These are phyloP conservation scores for Solanum arcanum DNA, from an alignment of 257 asterid species.

Conservation along the genomic window DNA sequence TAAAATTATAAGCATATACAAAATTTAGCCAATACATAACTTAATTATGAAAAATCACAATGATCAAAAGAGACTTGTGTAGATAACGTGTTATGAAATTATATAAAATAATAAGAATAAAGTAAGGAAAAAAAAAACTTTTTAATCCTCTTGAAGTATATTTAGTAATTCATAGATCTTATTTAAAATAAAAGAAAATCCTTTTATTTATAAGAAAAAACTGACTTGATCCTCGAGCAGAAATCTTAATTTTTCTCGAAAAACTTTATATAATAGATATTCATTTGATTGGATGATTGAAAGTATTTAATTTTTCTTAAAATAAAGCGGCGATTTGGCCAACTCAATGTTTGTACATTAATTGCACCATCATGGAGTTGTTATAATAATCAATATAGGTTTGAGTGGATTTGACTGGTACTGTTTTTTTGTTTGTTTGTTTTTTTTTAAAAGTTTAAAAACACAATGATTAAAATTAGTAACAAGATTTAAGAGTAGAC, in stretches of 20 bases:
- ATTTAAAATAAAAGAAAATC: too few species aligned
- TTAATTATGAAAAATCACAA: too few species aligned
- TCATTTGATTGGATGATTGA: not conserved
- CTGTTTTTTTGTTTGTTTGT: not conserved
- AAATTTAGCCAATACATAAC: too few species aligned
- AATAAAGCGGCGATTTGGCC: not conserved
- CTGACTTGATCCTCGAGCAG: not conserved
- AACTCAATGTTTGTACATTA: not conserved
- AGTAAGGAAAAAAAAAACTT: too few species aligned
- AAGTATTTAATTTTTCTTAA: not conserved
- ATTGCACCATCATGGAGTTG: not conserved
- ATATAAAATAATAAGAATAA: too few species aligned
- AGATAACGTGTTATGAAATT: too few species aligned
- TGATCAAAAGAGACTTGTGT: too few species aligned
- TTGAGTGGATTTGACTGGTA: not conserved
- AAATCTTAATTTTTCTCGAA: too few species aligned
- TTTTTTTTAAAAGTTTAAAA: not conserved
- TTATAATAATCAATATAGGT: not conserved
- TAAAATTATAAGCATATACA: too few species aligned
- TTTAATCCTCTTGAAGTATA: too few species aligned
- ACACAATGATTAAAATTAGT: not conserved
- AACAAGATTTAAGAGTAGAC: not conserved
- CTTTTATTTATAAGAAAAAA: too few species aligned
- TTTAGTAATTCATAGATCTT: too few species aligned
- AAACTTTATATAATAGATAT: not conserved